phyloP scores from a whole-genome alignment of 73 alveolate genomes.

The Symbiodinium natans region DNA sequence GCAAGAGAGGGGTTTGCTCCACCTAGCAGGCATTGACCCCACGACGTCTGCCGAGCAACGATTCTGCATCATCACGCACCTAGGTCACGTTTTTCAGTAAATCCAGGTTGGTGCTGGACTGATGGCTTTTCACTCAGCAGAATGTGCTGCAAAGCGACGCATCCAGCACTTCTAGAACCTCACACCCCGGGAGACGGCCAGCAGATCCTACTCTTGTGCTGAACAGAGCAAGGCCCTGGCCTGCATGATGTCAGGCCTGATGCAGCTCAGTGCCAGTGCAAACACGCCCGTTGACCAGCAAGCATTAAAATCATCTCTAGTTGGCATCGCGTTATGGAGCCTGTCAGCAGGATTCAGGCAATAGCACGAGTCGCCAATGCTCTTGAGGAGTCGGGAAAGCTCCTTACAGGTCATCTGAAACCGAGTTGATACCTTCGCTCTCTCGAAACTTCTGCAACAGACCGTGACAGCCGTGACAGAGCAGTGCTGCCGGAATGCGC shows the following conservation, averaged over 20 bases:
- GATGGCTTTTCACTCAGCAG: not conserved
- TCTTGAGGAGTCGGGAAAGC: not conserved
- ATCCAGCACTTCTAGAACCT: not conserved
- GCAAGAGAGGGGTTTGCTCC: too few species aligned
- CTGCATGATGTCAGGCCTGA: slow-evolving; percentile 72
- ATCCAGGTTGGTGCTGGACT: not conserved
- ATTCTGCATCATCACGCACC: not conserved
- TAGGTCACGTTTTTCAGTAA: too few species aligned
- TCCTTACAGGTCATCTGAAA: not conserved
- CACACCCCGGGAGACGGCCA: too few species aligned
- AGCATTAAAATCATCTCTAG: too few species aligned
- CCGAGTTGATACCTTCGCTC: not conserved
- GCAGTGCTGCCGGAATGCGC: not conserved
- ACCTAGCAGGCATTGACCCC: too few species aligned
- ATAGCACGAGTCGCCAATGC: slow-evolving; percentile 48
- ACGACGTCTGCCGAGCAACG: not conserved
- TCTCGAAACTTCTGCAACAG: not conserved
- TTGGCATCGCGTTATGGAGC: too few species aligned
- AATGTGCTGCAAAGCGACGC: not conserved
- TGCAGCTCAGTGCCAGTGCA: not conserved
- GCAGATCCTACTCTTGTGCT: too few species aligned
- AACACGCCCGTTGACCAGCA: too few species aligned
- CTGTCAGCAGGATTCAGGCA: slow-evolving; percentile 22
- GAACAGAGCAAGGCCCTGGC: slow-evolving; percentile 14
- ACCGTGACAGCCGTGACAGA: not conserved